Percentiles rank a stretch among this genome's conserved stretches.
phyloP scores from a whole-genome alignment of 257 asterid genomes.

The Scutellaria barbata region DNA sequence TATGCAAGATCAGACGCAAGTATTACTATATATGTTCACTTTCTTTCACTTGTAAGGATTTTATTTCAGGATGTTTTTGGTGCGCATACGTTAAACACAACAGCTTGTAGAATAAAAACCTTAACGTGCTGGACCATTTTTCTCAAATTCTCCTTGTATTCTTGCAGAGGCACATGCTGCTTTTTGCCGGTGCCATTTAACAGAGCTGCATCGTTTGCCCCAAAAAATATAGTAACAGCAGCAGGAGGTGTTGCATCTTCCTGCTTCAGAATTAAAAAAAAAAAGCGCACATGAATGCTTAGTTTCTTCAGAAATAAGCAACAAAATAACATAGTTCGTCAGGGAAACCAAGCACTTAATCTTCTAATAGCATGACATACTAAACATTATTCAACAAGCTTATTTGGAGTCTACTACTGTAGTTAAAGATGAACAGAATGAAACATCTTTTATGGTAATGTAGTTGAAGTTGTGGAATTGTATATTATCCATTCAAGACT shows the following conservation, averaged over 20 bases:
- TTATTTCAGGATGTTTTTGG: background rate
- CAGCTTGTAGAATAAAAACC: slow-evolving; percentile 44
- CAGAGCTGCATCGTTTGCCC: slow-evolving; percentile 94
- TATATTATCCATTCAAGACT: background rate
- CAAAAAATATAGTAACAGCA: slow-evolving; percentile 80
- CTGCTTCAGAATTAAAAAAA: slow-evolving; percentile 44
- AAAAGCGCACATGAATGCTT: background rate
- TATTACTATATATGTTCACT: slow-evolving; percentile 10
- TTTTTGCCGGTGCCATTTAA: slow-evolving; percentile 69
- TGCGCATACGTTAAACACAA: background rate
- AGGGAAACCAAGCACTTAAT: background rate
- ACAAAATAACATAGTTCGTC: background rate
- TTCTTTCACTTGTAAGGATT: background rate
- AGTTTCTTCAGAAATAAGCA: background rate
- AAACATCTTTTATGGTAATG: background rate
- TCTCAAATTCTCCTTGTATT: slow-evolving; percentile 79
- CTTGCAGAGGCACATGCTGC: slow-evolving; percentile 87
- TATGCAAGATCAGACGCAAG: background rate
- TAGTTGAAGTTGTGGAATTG: background rate
- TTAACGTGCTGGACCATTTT: slow-evolving; percentile 71
- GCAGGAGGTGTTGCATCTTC: slow-evolving; percentile 60
- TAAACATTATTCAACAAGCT: background rate
- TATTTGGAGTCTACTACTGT: background rate
- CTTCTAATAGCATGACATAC: background rate
- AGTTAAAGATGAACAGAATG: background rate